phyloP scores from a whole-genome alignment of 768 basidiomycete genomes.

The Psilocybe tampanensis region DNA sequence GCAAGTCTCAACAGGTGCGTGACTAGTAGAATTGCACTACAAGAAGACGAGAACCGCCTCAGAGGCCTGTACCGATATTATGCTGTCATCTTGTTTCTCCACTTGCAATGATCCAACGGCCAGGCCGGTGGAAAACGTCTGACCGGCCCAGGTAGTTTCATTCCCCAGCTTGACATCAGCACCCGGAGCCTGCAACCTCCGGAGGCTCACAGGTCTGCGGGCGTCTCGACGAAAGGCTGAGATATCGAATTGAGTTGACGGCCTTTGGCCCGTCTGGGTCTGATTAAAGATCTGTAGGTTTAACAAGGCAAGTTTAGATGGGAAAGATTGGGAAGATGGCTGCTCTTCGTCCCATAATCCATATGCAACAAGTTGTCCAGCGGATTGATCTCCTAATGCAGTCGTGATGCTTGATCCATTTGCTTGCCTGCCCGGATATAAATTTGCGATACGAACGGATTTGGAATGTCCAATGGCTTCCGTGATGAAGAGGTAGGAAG shows the following conservation, averaged over 20 bases:
- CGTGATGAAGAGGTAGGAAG: conserved; percentile 51
- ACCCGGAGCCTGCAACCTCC: conserved; percentile 48
- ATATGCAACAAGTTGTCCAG: conserved; percentile 52
- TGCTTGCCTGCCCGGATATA: conserved; percentile 52
- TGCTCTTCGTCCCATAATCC: conserved; percentile 47
- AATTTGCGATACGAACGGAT: conserved; percentile 45
- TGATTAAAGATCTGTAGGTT: conserved; percentile 56
- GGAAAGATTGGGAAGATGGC: conserved; percentile 31
- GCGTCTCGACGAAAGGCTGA: conserved; percentile 37
- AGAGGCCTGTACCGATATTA: conserved; percentile 28
- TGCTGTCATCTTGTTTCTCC: conserved; percentile 34
- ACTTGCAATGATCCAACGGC: conserved; percentile 39
- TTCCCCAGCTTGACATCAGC: conserved; percentile 47
- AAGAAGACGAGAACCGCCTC: conserved; percentile 31
- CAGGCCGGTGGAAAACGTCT: conserved; percentile 45
- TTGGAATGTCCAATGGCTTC: conserved; percentile 49
- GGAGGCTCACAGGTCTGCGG: conserved; percentile 34
- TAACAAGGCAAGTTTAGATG: conserved; percentile 48
- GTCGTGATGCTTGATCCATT: conserved; percentile 58
- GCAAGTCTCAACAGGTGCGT: no score
- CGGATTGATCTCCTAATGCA: conserved; percentile 45
- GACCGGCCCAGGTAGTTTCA: conserved; percentile 52
- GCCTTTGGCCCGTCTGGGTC: conserved; percentile 42
- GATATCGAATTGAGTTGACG: conserved; percentile 47
- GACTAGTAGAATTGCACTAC: no score